Evolutionary conservation across 805 yeast genomes (phyloP).

Genomic region (Candida hungchunana): DNA sequence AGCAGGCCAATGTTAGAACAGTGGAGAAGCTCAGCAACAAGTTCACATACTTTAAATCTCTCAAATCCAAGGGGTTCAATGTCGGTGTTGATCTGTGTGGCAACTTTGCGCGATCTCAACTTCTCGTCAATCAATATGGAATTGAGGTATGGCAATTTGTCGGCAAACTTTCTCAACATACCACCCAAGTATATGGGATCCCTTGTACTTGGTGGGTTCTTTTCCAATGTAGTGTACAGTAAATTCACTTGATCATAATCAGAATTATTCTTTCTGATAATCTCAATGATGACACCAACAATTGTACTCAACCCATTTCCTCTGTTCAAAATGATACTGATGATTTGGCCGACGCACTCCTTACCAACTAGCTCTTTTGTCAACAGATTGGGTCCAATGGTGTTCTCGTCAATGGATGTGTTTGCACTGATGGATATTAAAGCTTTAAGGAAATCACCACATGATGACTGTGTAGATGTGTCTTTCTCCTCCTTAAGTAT

Average conservation of each 20-base stretch:
- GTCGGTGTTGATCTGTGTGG: conserved; percentile 45
- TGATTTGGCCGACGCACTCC: conserved; percentile 53
- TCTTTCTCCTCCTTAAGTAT: conserved; percentile 57
- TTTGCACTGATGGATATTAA: conserved; percentile 93
- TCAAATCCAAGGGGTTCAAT: conserved; percentile 90
- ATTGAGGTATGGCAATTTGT: conserved; percentile 52
- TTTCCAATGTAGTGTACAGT: conserved; percentile 64
- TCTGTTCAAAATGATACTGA: conserved; percentile 59
- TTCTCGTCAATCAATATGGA: conserved; percentile 34
- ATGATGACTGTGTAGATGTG: conserved; percentile 78
- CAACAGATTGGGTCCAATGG: conserved; percentile 91
- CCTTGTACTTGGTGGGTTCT: conserved; percentile 83
- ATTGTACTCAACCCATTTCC: conserved; percentile 87
- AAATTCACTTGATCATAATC: conserved; percentile 89
- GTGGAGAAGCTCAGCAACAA: conserved; percentile 90
- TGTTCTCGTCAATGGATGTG: conserved; percentile 68
- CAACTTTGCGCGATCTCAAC: conserved; percentile 27
- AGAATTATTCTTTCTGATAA: conserved; percentile 91
- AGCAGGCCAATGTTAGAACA: conserved; percentile 93
- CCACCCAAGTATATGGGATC: conserved; percentile 91
- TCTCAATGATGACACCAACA: conserved; percentile 88
- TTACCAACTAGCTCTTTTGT: conserved; percentile 83
- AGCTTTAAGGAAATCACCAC: conserved; percentile 92
- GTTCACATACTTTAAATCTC: conserved; percentile 86
- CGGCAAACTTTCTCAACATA: conserved; percentile 68